Conservation (phyloP, 345 rosid species). For the Passiflora organensis region DNA sequence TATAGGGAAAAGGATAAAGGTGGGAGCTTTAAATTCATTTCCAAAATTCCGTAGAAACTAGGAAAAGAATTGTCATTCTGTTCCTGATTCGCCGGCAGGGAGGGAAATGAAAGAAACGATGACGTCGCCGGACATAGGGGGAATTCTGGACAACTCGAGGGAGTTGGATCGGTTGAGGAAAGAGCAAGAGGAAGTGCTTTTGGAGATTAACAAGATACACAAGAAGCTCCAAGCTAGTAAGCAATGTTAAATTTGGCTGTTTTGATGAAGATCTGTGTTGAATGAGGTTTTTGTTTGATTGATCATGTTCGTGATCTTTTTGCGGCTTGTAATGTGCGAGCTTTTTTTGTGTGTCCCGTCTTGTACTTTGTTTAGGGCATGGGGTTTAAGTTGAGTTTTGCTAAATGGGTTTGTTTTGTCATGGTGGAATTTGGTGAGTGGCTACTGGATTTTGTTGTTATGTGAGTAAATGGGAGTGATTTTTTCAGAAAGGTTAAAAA, state of each 20-base stretch:
- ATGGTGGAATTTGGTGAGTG: too few relatives aligned
- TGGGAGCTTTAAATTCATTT: too few relatives aligned
- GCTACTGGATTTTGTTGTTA: neutral
- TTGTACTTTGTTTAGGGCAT: too few relatives aligned
- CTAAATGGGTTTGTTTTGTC: too few relatives aligned
- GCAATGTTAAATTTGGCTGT: slow-evolving; percentile 6
- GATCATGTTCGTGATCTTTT: too few relatives aligned
- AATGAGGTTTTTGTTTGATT: neutral
- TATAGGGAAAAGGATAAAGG: too few relatives aligned
- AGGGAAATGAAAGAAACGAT: slow-evolving; percentile 31
- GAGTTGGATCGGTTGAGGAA: slow-evolving; percentile 87
- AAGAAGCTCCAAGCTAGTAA: slow-evolving; percentile 73
- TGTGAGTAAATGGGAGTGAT: neutral
- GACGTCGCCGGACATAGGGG: slow-evolving; percentile 61
- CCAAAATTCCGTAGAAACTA: too few relatives aligned
- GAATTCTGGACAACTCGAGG: slow-evolving; percentile 65
- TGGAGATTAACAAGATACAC: slow-evolving; percentile 82
- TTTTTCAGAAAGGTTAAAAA: neutral
- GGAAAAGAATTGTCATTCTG: too few relatives aligned
- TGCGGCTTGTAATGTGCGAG: too few relatives aligned
- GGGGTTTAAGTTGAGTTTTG: neutral
- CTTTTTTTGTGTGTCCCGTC: too few relatives aligned
- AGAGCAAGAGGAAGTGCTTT: slow-evolving; percentile 58
- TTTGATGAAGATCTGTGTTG: neutral
- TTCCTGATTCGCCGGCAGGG: too few relatives aligned